Evolutionary conservation across 805 yeast genomes (phyloP).

Genomic region (Monosporozyma aerobia): DNA sequence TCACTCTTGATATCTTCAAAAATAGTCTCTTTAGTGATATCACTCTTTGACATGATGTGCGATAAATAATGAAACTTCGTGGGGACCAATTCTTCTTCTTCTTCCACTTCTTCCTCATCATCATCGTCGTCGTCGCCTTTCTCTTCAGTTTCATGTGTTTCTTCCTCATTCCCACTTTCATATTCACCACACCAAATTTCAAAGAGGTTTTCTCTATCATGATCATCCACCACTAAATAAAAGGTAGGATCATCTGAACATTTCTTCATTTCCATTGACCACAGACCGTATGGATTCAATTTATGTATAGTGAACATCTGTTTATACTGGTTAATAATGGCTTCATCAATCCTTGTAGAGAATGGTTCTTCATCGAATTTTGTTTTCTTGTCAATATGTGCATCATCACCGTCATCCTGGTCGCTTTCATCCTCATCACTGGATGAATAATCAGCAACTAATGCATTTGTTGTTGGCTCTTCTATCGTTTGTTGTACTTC

Average conservation of each 20-base stretch:
- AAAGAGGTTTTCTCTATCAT: constrained; percentile 33
- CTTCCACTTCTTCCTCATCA: constrained; percentile 8
- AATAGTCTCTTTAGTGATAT: constrained; percentile 15
- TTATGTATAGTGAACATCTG: constrained; percentile 28
- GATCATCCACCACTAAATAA: constrained; percentile 27
- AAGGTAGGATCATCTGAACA: constrained; percentile 37
- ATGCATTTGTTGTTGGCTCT: not conserved
- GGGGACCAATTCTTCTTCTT: constrained; percentile 17
- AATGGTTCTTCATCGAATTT: constrained; percentile 8
- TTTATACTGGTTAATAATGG: constrained; percentile 21
- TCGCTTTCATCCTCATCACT: constrained; percentile 3
- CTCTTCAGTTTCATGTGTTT: constrained; percentile 5
- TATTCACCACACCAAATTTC: constrained; percentile 36
- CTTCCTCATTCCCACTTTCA: constrained; percentile 8
- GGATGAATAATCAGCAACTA: not conserved
- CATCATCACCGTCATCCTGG: not conserved
- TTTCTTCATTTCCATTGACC: constrained; percentile 38
- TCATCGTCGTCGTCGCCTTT: constrained; percentile 1
- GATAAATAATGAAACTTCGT: constrained; percentile 26
- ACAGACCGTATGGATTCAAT: constrained; percentile 38
- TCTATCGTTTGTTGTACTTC: not conserved
- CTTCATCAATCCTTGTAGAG: constrained; percentile 9
- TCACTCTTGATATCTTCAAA: constrained; percentile 20
- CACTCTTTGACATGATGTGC: constrained; percentile 23
- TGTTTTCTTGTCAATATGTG: constrained; percentile 8